Percentiles rank a stretch among this genome's conserved stretches.
These are phyloP conservation scores for Beauveria sp. DNA, from an alignment of 2,329 filamentous ascomycete species.

Conservation along the genomic window DNA sequence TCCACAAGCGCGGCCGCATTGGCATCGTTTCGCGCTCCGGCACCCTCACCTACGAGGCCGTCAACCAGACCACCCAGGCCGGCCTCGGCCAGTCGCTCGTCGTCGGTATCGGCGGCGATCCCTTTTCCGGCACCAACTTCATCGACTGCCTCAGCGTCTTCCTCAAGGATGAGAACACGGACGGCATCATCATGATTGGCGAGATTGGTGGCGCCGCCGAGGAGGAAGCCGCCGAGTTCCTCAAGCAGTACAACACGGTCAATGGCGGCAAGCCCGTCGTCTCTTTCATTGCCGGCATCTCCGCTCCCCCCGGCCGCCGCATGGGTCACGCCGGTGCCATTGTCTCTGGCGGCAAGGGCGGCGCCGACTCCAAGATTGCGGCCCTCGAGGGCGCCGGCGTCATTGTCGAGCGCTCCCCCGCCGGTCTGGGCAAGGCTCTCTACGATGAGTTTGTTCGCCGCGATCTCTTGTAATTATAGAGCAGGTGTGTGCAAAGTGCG, in stretches of 20 bases:
- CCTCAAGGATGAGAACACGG: slow-evolving; percentile 89
- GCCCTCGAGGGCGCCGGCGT: slow-evolving; percentile 91
- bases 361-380: slow-evolving; percentile 95
- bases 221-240: slow-evolving; percentile 95
- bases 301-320: slow-evolving; percentile 86
- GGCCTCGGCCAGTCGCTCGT: slow-evolving; percentile 97
- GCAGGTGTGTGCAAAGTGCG: background rate
- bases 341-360: slow-evolving; percentile 94
- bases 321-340: slow-evolving; percentile 99
- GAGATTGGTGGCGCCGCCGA: slow-evolving; percentile 97
- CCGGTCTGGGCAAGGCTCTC: slow-evolving; percentile 84
- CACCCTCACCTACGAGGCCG: slow-evolving; percentile 97
- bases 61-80: slow-evolving; percentile 97
- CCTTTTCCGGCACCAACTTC: slow-evolving; percentile 98
- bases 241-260: slow-evolving; percentile 82
- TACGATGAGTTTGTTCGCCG: slow-evolving; percentile 93
- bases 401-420: slow-evolving; percentile 91
- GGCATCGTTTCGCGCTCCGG: slow-evolving; percentile 98
- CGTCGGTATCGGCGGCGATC: slow-evolving; percentile 96
- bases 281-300: slow-evolving; percentile 97
- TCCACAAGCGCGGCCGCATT: slow-evolving; percentile 98
- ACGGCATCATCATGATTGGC: slow-evolving; percentile 99
- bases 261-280: slow-evolving; percentile 87
- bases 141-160: slow-evolving; percentile 99
- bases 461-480: slow-evolving; percentile 66